Evolutionary conservation across 441 rosid genomes (phyloP).

Genomic region (Dalechampia spathulata): DNA sequence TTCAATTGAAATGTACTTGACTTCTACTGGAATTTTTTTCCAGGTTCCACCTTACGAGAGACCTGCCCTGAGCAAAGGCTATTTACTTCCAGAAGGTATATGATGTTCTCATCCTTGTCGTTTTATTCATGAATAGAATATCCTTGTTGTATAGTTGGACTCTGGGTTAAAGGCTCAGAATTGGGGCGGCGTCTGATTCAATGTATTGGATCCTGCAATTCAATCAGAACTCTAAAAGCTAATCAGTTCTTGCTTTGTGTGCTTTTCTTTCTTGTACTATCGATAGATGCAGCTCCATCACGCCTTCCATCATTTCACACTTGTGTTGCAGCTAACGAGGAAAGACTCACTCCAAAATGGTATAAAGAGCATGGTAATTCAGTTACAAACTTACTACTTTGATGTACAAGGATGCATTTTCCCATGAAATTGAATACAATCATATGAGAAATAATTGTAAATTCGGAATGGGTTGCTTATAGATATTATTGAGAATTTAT

Average conservation of each 20-base stretch:
- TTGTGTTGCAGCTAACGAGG: slow-evolving; percentile 87
- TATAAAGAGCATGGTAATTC: slow-evolving; percentile 79
- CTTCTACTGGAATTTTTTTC: slow-evolving; percentile 9
- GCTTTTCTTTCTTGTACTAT: slow-evolving; percentile 2
- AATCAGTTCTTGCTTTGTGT: not conserved
- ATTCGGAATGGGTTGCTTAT: not conserved
- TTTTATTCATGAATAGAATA: not conserved
- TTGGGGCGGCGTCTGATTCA: not conserved
- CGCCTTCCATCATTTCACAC: slow-evolving; percentile 96
- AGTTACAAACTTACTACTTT: not conserved
- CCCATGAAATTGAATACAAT: too few relatives aligned
- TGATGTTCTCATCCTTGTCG: slow-evolving; percentile 5
- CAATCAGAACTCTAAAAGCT: not conserved
- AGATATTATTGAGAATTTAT: not conserved
- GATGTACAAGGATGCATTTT: not conserved
- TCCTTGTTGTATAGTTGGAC: not conserved
- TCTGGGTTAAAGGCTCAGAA: not conserved
- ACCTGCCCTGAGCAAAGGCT: slow-evolving; percentile 95
- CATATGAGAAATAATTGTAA: not conserved
- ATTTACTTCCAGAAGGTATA: slow-evolving; percentile 79
- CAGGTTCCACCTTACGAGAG: slow-evolving; percentile 97
- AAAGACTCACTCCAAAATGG: slow-evolving; percentile 83
- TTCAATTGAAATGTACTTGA: not conserved
- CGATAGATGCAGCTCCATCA: slow-evolving; percentile 56
- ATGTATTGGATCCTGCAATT: not conserved